phyloP scores from a whole-genome alignment of 805 yeast species.

The Zygosaccharomyces kombuchaensis region DNA sequence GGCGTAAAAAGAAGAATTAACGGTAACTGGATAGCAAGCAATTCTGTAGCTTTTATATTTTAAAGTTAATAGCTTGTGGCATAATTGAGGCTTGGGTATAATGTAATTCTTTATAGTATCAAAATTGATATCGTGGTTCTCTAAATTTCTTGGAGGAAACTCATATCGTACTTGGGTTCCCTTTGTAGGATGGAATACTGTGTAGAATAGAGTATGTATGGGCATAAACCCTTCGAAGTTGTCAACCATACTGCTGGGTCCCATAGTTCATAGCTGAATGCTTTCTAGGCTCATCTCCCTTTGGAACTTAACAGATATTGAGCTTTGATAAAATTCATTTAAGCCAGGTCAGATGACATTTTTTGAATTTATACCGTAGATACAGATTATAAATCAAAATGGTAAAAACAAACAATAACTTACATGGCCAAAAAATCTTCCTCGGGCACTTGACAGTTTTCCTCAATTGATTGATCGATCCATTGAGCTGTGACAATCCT shows the following conservation, averaged over 20 bases:
- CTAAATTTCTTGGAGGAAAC: slow-evolving; percentile 64
- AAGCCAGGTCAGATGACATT: not conserved
- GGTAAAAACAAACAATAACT: not conserved
- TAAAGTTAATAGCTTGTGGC: slow-evolving; percentile 74
- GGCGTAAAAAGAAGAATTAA: slow-evolving; percentile 69
- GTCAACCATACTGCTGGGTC: slow-evolving; percentile 17
- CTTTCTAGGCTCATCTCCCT: not conserved
- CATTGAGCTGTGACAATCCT: slow-evolving; percentile 38
- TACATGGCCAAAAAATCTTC: slow-evolving; percentile 25
- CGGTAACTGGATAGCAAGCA: slow-evolving; percentile 84
- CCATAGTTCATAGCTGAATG: not conserved
- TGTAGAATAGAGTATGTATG: slow-evolving; percentile 81
- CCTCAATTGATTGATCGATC: slow-evolving; percentile 36
- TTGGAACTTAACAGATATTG: not conserved
- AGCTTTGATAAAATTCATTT: not conserved
- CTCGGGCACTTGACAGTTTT: slow-evolving; percentile 31
- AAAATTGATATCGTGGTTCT: slow-evolving; percentile 55
- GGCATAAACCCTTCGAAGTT: slow-evolving; percentile 70
- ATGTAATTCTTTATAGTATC: slow-evolving; percentile 84
- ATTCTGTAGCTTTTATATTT: slow-evolving; percentile 67
- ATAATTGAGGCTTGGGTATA: slow-evolving; percentile 88
- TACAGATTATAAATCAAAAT: not conserved
- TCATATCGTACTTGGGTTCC: slow-evolving; percentile 91
- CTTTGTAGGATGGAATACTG: slow-evolving; percentile 92
- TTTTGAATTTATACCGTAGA: not conserved